phyloP scores from a whole-genome alignment of 75 land plant species.

The Adiantum capillusveneris region DNA sequence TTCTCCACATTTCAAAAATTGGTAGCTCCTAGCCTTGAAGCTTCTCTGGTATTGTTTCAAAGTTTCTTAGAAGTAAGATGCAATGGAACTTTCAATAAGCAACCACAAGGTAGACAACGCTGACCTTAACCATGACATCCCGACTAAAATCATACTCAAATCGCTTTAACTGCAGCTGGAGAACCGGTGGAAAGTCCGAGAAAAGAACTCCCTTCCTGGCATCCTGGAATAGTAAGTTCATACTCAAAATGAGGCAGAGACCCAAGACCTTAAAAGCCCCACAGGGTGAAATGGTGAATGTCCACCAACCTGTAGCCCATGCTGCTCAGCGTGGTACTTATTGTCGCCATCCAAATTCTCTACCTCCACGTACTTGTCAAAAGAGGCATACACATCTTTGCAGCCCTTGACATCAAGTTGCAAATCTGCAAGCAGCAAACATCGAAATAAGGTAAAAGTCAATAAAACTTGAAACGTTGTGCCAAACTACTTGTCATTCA shows the following conservation, averaged over 20 bases:
- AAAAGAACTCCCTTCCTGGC: conserved; percentile 88
- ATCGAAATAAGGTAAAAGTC: not conserved
- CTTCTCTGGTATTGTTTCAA: no score
- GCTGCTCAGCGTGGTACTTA: conserved; percentile 64
- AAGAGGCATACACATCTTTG: conserved; percentile 62
- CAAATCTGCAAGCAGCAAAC: conserved; percentile 32
- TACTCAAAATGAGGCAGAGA: no score
- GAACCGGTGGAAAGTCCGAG: conserved; percentile 84
- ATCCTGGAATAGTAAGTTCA: conserved; percentile 42
- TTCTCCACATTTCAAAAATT: no score
- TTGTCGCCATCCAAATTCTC: conserved; percentile 69
- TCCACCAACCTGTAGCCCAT: conserved; percentile 49
- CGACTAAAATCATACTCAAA: conserved; percentile 91
- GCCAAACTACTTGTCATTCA: no score
- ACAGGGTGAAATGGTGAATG: no score
- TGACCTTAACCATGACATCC: conserved; percentile 86
- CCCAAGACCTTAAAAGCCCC: no score
- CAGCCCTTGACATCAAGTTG: conserved; percentile 69
- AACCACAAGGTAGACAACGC: not conserved
- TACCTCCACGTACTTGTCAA: conserved; percentile 66
- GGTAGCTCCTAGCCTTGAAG: no score
- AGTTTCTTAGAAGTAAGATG: no score
- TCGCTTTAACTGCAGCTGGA: conserved; percentile 82
- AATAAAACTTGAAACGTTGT: conserved; percentile 1
- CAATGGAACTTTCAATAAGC: no score